Evolutionary conservation across 441 rosid genomes (phyloP).

Genomic region (Adansonia rubrostipa): DNA sequence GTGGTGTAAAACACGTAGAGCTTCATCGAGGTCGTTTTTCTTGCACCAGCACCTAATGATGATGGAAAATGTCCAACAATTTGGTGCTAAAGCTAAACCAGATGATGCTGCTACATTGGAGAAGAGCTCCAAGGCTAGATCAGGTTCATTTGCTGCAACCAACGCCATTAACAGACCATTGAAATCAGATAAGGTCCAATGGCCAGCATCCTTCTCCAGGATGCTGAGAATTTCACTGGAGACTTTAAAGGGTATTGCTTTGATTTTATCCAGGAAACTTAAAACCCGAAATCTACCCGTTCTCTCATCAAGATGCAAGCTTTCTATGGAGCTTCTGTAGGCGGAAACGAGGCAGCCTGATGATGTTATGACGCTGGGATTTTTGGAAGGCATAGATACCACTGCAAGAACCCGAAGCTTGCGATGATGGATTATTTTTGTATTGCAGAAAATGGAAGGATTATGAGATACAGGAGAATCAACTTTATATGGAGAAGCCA

Average conservation of each 20-base stretch:
- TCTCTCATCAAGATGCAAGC: conserved; percentile 14
- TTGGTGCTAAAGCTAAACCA: conserved; percentile 38
- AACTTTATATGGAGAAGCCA: neutral
- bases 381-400: conserved; percentile 12
- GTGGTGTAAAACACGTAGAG: conserved; percentile 42
- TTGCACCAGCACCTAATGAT: conserved; percentile 49
- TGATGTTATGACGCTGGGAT: neutral
- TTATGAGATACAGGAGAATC: conserved; percentile 22
- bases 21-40: conserved; percentile 45
- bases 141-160: conserved; percentile 39
- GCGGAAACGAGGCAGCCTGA: neutral
- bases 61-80: conserved; percentile 48
- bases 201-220: conserved; percentile 25
- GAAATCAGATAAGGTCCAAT: conserved; percentile 34
- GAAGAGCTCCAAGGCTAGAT: conserved; percentile 38
- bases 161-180: conserved; percentile 48
- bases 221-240: conserved; percentile 29
- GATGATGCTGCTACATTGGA: conserved; percentile 33
- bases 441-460: conserved; percentile 15
- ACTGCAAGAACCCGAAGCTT: conserved; percentile 25
- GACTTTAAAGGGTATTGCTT: conserved; percentile 33
- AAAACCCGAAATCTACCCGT: conserved; percentile 19
- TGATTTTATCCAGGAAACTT: conserved; percentile 34
- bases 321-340: neutral
- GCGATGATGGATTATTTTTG: neutral